Base-by-base conservation (phyloP, 495 filamentous ascomycete genomes). In the Jackrogersella multiformis region DNA sequence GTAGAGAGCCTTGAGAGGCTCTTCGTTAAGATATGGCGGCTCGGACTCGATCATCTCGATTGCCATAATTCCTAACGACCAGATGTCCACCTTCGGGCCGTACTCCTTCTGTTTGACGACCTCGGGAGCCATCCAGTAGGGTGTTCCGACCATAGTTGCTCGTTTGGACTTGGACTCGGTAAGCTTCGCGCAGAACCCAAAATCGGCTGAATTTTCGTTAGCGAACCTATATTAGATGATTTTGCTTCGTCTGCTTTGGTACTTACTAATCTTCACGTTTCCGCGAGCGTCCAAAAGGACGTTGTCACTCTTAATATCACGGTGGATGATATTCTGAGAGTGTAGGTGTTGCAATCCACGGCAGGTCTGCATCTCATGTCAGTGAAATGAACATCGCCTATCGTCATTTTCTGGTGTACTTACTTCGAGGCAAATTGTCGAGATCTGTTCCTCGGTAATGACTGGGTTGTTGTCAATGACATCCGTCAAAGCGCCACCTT, bases 31-130 rank as follows among this genome's bases (percentile, higher is more conserved):
- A 77, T 99, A 98, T 0, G 95, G 95, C 5, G 95, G 95, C 74
- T 99, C 95, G 9, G 91, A 94, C 78, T 99, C 96, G 73, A 99
- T 99, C 96, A 99, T 97, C 81, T 99, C 95, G 69, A 99, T 99
- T 38, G 95, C 94, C 95, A 98, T 99, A 80, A 99, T 99, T 70
- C 95, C 95, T 49, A 99, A 84, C 10, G 94, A 97, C 95, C 95
- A 98, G 70, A 97, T 97, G 73, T 99, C 95, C 57, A 98, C 95
- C 84, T 99, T 99, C 68, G 91, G 89, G 35, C 93, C 95, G 73
- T 99, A 99, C 76, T 97, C 94, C 82, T 97, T 97, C 77, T 97
- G 95, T 82, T 97, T 98, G 73, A 99, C 95, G 13, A 99, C 95
- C 76, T 99, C 95, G 30, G 95, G 95, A 2, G 95, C 95, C 95